phyloP scores from a whole-genome alignment of 345 rosid species.

The Punica granatum region DNA sequence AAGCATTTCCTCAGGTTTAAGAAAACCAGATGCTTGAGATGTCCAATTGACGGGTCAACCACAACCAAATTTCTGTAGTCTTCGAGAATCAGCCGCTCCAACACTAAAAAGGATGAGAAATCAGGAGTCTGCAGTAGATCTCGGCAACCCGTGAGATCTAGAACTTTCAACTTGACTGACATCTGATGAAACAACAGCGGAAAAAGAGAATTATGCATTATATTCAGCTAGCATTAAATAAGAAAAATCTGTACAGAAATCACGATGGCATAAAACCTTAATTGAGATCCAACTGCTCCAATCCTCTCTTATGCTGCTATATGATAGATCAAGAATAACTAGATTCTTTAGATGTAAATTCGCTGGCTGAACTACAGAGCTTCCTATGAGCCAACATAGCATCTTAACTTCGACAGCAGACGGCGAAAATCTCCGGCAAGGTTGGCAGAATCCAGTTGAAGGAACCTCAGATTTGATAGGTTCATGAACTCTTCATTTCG shows the following conservation, averaged over 20 bases:
- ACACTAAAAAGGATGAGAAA: background rate
- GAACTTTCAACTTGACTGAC: too few species aligned
- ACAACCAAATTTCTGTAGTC: too few species aligned
- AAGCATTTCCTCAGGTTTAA: too few species aligned
- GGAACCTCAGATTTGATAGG: background rate
- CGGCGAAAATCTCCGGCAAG: background rate
- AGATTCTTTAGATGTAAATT: background rate
- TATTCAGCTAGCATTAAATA: too few species aligned
- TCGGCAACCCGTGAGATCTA: too few species aligned
- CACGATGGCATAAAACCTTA: background rate
- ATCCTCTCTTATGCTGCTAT: background rate
- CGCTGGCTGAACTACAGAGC: rapidly evolving
- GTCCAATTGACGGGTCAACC: too few species aligned
- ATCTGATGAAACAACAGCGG: background rate
- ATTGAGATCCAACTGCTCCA: slow-evolving; percentile 1
- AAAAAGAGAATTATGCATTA: background rate
- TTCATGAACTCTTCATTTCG: background rate
- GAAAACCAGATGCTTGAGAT: background rate
- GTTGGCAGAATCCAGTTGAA: background rate
- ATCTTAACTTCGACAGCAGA: background rate
- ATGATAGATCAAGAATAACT: slow-evolving; percentile 1
- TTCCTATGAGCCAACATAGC: background rate
- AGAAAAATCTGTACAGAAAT: too few species aligned
- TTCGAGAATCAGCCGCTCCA: slow-evolving; percentile 1
- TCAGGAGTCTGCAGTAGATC: background rate